Base-by-base conservation (phyloP, 208 protist species). In the Trypanosoma conorhini region DNA sequence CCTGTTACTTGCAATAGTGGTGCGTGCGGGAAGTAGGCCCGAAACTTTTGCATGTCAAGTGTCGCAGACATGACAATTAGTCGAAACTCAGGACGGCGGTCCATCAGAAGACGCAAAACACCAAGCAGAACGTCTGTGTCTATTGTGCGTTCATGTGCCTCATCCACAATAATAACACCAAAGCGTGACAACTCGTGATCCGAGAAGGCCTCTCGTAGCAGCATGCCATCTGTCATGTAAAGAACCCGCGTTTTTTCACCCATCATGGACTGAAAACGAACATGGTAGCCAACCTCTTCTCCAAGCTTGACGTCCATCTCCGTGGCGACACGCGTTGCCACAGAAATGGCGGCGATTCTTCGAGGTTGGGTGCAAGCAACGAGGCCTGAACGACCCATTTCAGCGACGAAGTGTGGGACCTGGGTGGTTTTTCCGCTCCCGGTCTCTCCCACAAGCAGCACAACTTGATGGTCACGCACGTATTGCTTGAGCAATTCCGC, bases 151-250 rank as follows among this genome's bases (percentile, higher is more conserved):
- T 99, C 99, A 77, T 99, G 99, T 9, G 99, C 99, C 85, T 99
- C 99, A 81, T 99, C 99, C 0, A 99, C 89, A 46, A 99, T 98
- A 38, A 99, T 89, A 3, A 98, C 88, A 54, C 83, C 86, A 86
- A 99, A 99, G 24, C 87, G 63, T 8, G 22, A 58, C 3, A 99
- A 70, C n/a, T 94, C 62, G 9, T 82, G 69, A 74, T 99, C 99
- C 24, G 86, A 63, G 31, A 99, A 77, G 30, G 80, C 89, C 81
- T 99, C 98, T 38, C 98, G 92, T 35, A 99, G 82, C 31, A 99
- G 80, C 93, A 99, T 99, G 81, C 99, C 99, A 83, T 99, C 98
- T 9, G 99, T 99, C 86, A 99, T 96, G 83, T 99, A 99, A 46
- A 99, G 96, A 44, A 99, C 91, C 24, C 88, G 86, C 9, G 99